Evolutionary conservation across 495 filamentous ascomycete species (phyloP).

Genomic region (Letharia columbiana): DNA sequence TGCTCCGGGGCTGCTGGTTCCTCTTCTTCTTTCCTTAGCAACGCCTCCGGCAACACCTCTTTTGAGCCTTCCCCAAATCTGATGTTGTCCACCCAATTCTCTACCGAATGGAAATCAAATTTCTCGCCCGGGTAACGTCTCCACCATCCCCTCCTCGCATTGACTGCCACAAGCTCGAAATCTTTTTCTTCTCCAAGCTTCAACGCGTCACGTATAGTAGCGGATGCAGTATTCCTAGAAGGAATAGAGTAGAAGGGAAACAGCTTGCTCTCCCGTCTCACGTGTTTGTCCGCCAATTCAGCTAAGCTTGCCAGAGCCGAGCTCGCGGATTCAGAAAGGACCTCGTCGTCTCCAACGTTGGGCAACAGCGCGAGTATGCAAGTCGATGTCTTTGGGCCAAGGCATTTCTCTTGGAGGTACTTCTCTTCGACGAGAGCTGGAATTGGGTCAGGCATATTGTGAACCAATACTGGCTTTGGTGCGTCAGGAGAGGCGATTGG

Average conservation of each 20-base stretch:
- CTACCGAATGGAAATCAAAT: conserved; percentile 53
- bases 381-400: conserved; percentile 66
- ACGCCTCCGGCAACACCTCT: conserved; percentile 66
- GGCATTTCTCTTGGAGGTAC: conserved; percentile 59
- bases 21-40: conserved; percentile 37
- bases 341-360: conserved; percentile 38
- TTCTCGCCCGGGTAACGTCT: conserved; percentile 53
- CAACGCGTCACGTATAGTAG: conserved; percentile 51
- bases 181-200: conserved; percentile 44
- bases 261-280: conserved; percentile 51
- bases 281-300: conserved; percentile 66
- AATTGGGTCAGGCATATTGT: conserved; percentile 35
- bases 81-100: conserved; percentile 82
- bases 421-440: conserved; percentile 47
- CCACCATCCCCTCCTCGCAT: conserved; percentile 80
- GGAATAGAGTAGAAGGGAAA: conserved; percentile 79
- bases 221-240: conserved; percentile 48
- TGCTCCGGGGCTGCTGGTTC: conserved; percentile 18
- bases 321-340: conserved; percentile 35
- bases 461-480: conserved; percentile 41
- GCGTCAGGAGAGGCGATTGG: conserved; percentile 35
- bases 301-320: conserved; percentile 58
- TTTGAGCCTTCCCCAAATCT: conserved; percentile 77
- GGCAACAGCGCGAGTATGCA: conserved; percentile 80
- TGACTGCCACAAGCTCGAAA: conserved; percentile 68